Conservation (phyloP, 306 rosid genomes). For the Mucuna pruriens region DNA sequence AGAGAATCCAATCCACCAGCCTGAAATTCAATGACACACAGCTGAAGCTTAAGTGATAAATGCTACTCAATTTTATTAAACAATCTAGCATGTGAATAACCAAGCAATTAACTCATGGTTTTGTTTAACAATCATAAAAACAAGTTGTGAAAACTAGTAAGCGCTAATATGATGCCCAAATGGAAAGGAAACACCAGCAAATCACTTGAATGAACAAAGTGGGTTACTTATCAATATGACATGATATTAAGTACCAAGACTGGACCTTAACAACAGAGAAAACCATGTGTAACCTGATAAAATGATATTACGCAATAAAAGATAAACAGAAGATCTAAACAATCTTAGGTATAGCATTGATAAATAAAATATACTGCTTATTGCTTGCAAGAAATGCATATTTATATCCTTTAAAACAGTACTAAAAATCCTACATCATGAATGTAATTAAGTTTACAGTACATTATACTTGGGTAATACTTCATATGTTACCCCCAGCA, state of each 20-base stretch:
- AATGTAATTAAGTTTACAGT: not conserved
- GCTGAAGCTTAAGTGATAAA: not conserved
- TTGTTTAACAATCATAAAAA: not conserved
- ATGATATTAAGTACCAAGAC: not conserved
- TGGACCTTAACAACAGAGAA: not conserved
- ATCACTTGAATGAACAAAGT: not conserved
- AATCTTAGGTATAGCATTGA: not conserved
- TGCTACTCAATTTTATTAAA: not conserved
- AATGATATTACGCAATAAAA: not conserved
- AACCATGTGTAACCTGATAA: not conserved
- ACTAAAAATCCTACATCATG: not conserved
- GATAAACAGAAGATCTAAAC: not conserved
- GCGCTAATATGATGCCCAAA: not conserved
- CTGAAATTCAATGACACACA: slow-evolving; percentile 46
- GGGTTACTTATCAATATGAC: not conserved
- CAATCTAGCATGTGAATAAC: not conserved
- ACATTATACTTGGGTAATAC: not conserved
- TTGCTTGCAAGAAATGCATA: not conserved
- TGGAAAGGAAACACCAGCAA: not conserved
- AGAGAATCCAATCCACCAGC: slow-evolving; percentile 84
- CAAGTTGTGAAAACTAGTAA: not conserved
- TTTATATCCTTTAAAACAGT: not conserved
- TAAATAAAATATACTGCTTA: not conserved
- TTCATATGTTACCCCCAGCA: not conserved
- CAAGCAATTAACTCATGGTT: not conserved